Evolutionary conservation across 225 moss, liverwort and hornwort genomes (phyloP).

Genomic region (Marchantia paleacea): DNA sequence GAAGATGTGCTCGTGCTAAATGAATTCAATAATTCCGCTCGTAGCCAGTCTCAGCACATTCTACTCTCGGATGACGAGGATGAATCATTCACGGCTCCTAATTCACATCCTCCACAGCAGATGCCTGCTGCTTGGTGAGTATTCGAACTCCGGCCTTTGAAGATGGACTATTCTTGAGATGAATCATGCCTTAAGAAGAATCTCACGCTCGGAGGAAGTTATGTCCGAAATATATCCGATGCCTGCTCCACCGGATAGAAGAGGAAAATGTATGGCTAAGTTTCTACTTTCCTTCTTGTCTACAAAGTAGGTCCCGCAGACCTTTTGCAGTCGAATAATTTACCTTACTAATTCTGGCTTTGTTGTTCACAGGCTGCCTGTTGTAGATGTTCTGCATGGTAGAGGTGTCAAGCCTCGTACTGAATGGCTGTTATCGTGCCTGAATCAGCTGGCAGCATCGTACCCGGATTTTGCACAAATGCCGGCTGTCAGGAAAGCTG

Average conservation of each 20-base stretch:
- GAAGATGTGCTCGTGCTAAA: conserved; percentile 6
- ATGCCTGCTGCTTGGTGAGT: conserved; percentile 25
- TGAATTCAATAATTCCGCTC: not conserved
- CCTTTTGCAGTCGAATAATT: not conserved
- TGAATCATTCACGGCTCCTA: conserved; percentile 13
- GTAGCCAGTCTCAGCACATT: conserved; percentile 21
- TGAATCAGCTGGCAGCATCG: conserved; percentile 50
- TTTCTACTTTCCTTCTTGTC: not conserved
- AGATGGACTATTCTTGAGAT: not conserved
- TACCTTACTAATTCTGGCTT: not conserved
- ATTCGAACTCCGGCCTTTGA: not conserved
- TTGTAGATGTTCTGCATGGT: conserved; percentile 29
- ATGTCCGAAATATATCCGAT: not conserved
- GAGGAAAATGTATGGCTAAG: not conserved
- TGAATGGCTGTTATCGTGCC: conserved; percentile 63
- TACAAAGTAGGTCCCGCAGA: not conserved
- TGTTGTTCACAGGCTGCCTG: conserved; percentile 27
- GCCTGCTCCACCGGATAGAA: not conserved
- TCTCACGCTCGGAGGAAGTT: too few species aligned
- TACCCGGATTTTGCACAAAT: conserved; percentile 53
- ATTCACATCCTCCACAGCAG: conserved; percentile 19
- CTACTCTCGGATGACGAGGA: conserved; percentile 40
- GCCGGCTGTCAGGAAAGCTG: conserved; percentile 59
- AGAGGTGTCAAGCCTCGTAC: conserved; percentile 37
- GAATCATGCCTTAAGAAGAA: not conserved